Evolutionary conservation across 1,284 basidiomycete species (phyloP).

Genomic region (Rhodotorula sp.): DNA sequence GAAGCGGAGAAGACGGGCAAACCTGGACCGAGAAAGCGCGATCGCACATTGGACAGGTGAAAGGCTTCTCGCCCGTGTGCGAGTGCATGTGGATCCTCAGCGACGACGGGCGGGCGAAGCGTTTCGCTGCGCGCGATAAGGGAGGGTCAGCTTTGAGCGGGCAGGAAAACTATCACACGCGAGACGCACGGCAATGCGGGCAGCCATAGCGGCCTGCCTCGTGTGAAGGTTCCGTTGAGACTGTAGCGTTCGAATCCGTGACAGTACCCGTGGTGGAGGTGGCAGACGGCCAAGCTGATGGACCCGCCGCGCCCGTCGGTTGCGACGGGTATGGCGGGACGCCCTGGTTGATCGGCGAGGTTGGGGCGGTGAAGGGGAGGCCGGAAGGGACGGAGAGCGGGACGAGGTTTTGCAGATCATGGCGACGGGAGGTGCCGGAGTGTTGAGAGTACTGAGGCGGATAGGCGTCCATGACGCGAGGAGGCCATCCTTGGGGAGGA

Average conservation of each 20-base stretch:
- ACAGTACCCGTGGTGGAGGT: background rate
- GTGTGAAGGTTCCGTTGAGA: background rate
- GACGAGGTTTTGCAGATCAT: background rate
- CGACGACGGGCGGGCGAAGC: conserved; percentile 41
- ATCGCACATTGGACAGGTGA: conserved; percentile 36
- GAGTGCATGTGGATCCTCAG: conserved; percentile 42
- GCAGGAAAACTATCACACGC: background rate
- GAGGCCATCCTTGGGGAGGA: background rate
- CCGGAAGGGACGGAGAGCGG: conserved; percentile 2
- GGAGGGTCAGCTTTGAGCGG: background rate
- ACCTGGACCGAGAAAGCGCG: conserved; percentile 42
- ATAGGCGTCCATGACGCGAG: background rate
- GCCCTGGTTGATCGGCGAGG: background rate
- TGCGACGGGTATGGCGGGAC: background rate
- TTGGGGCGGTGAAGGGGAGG: background rate
- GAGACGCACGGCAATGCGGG: conserved; percentile 29
- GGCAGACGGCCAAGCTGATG: background rate
- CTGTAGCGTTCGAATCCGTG: too few relatives aligned
- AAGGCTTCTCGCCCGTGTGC: conserved; percentile 44
- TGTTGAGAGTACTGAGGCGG: background rate
- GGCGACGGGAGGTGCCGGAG: background rate
- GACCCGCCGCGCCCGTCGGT: background rate
- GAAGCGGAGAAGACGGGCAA: background rate
- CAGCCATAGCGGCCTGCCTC: conserved; percentile 21
- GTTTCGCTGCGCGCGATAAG: conserved; percentile 24